Percentiles rank a stretch among this genome's conserved stretches.
Conservation (phyloP, 2,329 filamentous ascomycete species). For the Aspergillus sp. region DNA sequence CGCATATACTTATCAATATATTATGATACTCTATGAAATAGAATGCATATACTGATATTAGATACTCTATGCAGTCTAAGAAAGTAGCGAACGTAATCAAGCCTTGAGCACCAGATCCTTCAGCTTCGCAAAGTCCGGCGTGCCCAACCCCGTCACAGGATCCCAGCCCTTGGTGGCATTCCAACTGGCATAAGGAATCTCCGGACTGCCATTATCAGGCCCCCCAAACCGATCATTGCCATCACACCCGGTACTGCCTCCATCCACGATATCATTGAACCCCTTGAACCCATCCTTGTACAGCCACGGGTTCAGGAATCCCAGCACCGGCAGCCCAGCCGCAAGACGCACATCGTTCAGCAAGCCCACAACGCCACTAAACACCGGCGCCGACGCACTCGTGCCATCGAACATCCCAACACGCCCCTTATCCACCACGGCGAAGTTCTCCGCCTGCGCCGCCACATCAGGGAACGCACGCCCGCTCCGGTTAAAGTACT, state of each 20-base stretch:
- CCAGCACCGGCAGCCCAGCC: conserved; percentile 50
- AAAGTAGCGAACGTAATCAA: neutral
- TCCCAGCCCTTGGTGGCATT: conserved; percentile 54
- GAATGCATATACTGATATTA: too few relatives aligned
- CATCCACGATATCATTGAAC: conserved; percentile 50
- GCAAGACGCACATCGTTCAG: conserved; percentile 62
- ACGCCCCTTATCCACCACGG: conserved; percentile 31
- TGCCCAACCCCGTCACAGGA: conserved; percentile 48
- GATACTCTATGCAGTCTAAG: neutral
- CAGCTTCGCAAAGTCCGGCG: conserved; percentile 29
- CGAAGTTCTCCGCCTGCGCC: conserved; percentile 36
- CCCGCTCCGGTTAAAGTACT: conserved; percentile 34
- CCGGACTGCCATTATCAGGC: conserved; percentile 35
- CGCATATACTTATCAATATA: too few relatives aligned
- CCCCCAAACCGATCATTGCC: conserved; percentile 45
- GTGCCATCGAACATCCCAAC: conserved; percentile 38
- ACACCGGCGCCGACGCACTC: conserved; percentile 57
- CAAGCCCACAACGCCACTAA: conserved; percentile 59
- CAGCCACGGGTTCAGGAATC: conserved; percentile 63
- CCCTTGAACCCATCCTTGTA: conserved; percentile 47
- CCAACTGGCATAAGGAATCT: conserved; percentile 50
- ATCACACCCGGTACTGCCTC: conserved; percentile 49
- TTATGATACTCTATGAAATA: neutral
- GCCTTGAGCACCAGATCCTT: neutral
- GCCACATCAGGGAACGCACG: conserved; percentile 45